Evolutionary conservation across 2,329 filamentous ascomycete species (phyloP).

Genomic region (Hymenoscyphus linearis): DNA sequence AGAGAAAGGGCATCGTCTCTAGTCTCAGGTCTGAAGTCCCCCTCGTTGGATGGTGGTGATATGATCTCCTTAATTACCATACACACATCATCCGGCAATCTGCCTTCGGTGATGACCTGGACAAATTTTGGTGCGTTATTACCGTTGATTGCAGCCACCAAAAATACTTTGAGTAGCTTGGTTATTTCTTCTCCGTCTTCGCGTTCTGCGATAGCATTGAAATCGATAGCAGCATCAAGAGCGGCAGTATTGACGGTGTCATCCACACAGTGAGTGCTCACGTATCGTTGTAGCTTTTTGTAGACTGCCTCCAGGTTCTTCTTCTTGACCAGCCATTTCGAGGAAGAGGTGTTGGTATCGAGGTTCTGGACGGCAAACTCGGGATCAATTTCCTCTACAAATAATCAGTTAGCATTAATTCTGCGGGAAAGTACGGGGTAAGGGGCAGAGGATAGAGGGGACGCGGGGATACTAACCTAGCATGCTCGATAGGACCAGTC

Average conservation of each 20-base stretch:
- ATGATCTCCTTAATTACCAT: neutral
- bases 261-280: conserved; percentile 47
- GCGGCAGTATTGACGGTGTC: conserved; percentile 37
- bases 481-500: conserved; percentile 30
- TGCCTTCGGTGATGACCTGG: conserved; percentile 34
- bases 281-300: conserved; percentile 50
- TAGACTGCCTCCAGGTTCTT: conserved; percentile 50
- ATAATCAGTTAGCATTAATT: conserved; percentile 34
- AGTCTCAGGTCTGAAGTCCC: conserved; percentile 36
- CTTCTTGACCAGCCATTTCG: conserved; percentile 38
- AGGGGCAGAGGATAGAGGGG: neutral
- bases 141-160: conserved; percentile 50
- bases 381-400: conserved; percentile 52
- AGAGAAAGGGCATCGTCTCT: too few relatives aligned
- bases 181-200: conserved; percentile 49
- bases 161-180: conserved; percentile 55
- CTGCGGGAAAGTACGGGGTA: neutral
- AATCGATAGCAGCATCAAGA: conserved; percentile 46
- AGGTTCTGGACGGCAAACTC: conserved; percentile 52
- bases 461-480: conserved; percentile 33
- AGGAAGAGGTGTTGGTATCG: conserved; percentile 37
- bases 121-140: conserved; percentile 52
- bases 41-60: conserved; percentile 19
- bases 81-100: neutral
- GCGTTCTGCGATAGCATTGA: conserved; percentile 53